Base-by-base conservation (phyloP, 768 basidiomycete species). In the Auricularia cornea region DNA sequence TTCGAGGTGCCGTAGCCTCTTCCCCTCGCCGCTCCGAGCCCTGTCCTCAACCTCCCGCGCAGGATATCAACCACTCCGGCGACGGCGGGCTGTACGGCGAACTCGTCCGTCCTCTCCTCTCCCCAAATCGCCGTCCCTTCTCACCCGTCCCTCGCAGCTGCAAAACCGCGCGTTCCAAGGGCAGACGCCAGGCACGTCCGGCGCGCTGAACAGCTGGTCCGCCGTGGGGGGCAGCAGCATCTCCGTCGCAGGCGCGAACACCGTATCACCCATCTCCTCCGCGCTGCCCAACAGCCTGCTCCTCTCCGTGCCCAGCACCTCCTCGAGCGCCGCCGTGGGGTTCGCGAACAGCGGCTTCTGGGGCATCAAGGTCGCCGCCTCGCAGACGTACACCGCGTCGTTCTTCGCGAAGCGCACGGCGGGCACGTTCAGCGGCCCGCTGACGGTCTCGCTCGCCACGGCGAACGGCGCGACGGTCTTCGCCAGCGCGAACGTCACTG, bases 31-130 rank as follows among this genome's bases (percentile, higher is more conserved):
- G n/a, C n/a, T n/a, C n/a, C n/a, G n/a, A n/a, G n/a, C n/a, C n/a
- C n/a, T n/a, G n/a, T n/a, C n/a, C n/a, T n/a, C n/a, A n/a, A n/a
- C n/a, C n/a, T n/a, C n/a, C n/a, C n/a, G n/a, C n/a, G n/a, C 63
- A 86, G 83, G 85, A 87, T 70, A 86, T 86, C 61, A 87, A 81
- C 35, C 41, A 87, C 84, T 86, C 85, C 64, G 84, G 85, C 23
- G 86, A 88, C 64, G 86, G 86, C 35, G 86, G 86, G 1, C 70
- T 88, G n/a, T 87, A 88, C 59, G 86, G 79, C 3, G 86, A 87
- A 72, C 44, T 48, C 69, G 85, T 84, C 59, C 59, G 77, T 70
- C 4, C 26, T 11, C 29, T 18, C 3, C 12, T 23, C 16, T 0
- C 41, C n/a, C n/a, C n/a, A n/a, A n/a, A n/a, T 31, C 62, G 65